Evolutionary conservation across 768 basidiomycete species (phyloP), one percentile per base, ranked within the genome.

Genomic region (Suillus weaverae): DNA sequence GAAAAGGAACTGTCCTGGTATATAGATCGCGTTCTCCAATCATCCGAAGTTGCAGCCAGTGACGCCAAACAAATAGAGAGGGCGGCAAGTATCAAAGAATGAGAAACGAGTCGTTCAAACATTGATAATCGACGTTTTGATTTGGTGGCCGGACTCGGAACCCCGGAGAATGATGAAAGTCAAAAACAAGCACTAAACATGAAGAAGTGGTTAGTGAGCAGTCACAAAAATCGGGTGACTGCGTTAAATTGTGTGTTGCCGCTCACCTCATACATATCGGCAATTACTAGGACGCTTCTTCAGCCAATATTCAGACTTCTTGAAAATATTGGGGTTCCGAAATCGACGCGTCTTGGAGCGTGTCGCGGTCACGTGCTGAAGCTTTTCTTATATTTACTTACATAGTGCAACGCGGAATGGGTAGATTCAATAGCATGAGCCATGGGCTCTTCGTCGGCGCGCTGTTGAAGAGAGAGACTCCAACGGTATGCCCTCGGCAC

Each of bases 21-120:
- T 67, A 87, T 85, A 16, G 85, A 79, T 22, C 84, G 77, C 59
- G 78, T 77, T 61, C 81, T 81, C 86, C 84, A 85, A 22, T 80
- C 73, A n/a, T 80, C 78, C 8, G 81, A 79, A 59, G 79, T 78
- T 3, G 81, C 81, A 10, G 81, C 79, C 38, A 44, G 62, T 8
- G 71, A 67, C 51, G 51, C 63, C 54, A 62, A 54, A 26, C 46
- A 43, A 26, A 68, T 33, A 0, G 43, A 64, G 35, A 67, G 62
- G 18, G 60, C 4, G 38, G 18, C 5, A n/a, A 68, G 57, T 35
- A 61, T 63, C 7, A 71, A 16, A 18, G 50, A 30, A 35, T 35
- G 5, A n/a, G 33, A 54, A 20, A 51, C 18, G 4, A 10, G 33
- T 54, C 5, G 20, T 11, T 13, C 18, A 54, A 11, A 35, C 53